Conservation (phyloP, 768 basidiomycete genomes). For the Melanogaster broomeanus region DNA sequence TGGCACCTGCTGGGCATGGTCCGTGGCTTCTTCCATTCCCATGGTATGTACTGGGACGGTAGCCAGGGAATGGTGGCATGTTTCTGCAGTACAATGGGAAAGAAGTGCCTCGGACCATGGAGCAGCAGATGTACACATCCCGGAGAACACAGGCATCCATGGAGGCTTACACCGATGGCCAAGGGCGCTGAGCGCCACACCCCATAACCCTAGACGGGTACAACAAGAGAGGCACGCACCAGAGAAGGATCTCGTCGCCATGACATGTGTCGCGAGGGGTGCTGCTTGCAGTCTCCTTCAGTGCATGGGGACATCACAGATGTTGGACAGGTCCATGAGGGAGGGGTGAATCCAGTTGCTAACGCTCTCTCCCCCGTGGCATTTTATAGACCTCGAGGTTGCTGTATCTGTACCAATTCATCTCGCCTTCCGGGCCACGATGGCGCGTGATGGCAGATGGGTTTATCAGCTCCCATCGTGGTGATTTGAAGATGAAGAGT, state of each 20-base stretch:
- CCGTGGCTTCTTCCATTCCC: slow-evolving; percentile 56
- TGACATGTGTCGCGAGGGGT: not conserved
- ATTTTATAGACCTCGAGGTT: slow-evolving; percentile 27
- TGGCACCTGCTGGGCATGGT: slow-evolving; percentile 34
- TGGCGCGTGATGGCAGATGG: slow-evolving; percentile 12
- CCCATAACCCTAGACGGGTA: slow-evolving; percentile 20
- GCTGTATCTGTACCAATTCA: slow-evolving; percentile 15
- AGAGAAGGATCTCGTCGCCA: not conserved
- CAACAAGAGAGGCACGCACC: slow-evolving; percentile 16
- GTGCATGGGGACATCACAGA: not conserved
- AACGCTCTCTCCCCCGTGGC: slow-evolving; percentile 13
- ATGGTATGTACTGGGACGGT: slow-evolving; percentile 48
- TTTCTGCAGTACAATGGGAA: slow-evolving; percentile 37
- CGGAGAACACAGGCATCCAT: slow-evolving; percentile 17
- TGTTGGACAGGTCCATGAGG: slow-evolving; percentile 3
- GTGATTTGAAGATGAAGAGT: slow-evolving; percentile 28
- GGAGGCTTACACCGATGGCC: not conserved
- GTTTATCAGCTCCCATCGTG: slow-evolving; percentile 27
- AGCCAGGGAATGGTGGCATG: slow-evolving; percentile 32
- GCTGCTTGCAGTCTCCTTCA: not conserved
- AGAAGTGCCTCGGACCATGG: slow-evolving; percentile 39
- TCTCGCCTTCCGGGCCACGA: slow-evolving; percentile 9
- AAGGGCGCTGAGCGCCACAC: not conserved
- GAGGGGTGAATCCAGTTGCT: slow-evolving; percentile 10
- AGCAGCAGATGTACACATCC: slow-evolving; percentile 25